Conservation (phyloP, 2,329 filamentous ascomycete genomes). For the Aplosporella prunicola region DNA sequence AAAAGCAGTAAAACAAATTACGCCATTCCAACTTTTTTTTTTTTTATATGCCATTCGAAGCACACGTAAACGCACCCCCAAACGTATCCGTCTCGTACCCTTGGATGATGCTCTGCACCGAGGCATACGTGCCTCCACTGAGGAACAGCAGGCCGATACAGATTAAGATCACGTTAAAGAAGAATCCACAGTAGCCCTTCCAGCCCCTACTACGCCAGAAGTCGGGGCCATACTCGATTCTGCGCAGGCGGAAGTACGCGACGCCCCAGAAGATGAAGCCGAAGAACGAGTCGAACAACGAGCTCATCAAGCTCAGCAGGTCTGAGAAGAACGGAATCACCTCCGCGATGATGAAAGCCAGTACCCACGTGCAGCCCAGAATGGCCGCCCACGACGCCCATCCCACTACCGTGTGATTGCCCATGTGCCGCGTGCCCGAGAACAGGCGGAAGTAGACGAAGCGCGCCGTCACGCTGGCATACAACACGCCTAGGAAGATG, state of each 20-base stretch:
- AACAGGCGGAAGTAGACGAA: conserved; percentile 91
- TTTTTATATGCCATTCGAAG: conserved; percentile 53
- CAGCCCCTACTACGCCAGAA: conserved; percentile 47
- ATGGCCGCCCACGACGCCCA: conserved; percentile 74
- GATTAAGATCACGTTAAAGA: conserved; percentile 65
- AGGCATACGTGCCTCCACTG: conserved; percentile 64
- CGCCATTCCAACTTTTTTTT: too few species aligned
- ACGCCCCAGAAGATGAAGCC: conserved; percentile 94
- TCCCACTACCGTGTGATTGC: conserved; percentile 68
- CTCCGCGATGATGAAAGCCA: conserved; percentile 86
- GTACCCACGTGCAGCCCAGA: conserved; percentile 64
- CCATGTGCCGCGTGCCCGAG: conserved; percentile 68
- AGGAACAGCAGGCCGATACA: conserved; percentile 71
- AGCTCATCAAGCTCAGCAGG: conserved; percentile 64
- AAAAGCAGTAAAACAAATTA: too few species aligned
- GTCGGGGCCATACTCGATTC: conserved; percentile 49
- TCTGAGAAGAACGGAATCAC: conserved; percentile 91
- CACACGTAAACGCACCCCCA: conserved; percentile 65
- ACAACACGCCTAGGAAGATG: conserved; percentile 83
- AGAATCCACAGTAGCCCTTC: conserved; percentile 44
- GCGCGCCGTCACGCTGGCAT: conserved; percentile 79
- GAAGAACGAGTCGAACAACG: conserved; percentile 85
- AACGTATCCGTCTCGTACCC: conserved; percentile 58
- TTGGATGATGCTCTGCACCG: conserved; percentile 63
- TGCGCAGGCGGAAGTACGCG: conserved; percentile 68